phyloP scores from a whole-genome alignment of 2,329 filamentous ascomycete genomes.

The Aspergillus versicolor region DNA sequence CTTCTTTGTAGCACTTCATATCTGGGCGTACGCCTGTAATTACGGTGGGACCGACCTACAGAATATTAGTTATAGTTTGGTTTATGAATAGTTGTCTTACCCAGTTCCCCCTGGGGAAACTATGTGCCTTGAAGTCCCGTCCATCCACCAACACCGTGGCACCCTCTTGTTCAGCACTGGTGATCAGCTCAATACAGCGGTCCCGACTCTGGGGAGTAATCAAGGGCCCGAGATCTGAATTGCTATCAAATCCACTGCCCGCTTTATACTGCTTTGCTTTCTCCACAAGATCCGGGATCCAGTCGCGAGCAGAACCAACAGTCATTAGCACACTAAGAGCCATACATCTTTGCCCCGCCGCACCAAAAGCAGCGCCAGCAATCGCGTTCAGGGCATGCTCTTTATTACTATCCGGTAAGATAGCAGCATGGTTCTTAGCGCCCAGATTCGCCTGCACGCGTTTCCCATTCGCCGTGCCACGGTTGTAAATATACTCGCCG shows the following conservation, averaged over 20 bases:
- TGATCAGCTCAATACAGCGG: constrained; percentile 62
- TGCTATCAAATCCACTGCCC: constrained; percentile 63
- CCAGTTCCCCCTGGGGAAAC: constrained; percentile 65
- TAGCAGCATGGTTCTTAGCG: constrained; percentile 68
- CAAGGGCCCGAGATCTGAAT: constrained; percentile 63
- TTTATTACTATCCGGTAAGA: constrained; percentile 68
- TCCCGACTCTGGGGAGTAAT: constrained; percentile 64
- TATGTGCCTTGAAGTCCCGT: constrained; percentile 59
- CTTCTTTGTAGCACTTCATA: constrained; percentile 66
- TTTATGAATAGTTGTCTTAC: too few species aligned
- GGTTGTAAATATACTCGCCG: constrained; percentile 67
- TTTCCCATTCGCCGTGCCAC: constrained; percentile 67
- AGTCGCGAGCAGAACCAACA: constrained; percentile 65
- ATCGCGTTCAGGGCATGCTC: constrained; percentile 67
- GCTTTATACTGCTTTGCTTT: constrained; percentile 60
- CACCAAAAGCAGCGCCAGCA: constrained; percentile 66
- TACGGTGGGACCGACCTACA: constrained; percentile 61
- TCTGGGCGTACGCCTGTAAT: constrained; percentile 64
- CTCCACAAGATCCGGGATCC: constrained; percentile 63
- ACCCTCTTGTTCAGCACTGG: constrained; percentile 61
- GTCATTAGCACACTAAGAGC: constrained; percentile 64
- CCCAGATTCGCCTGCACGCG: constrained; percentile 68
- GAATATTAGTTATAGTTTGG: too few species aligned
- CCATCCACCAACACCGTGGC: constrained; percentile 65
- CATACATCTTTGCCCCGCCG: constrained; percentile 70